Conservation (phyloP, 768 basidiomycete species). For the Boletus sp. region DNA sequence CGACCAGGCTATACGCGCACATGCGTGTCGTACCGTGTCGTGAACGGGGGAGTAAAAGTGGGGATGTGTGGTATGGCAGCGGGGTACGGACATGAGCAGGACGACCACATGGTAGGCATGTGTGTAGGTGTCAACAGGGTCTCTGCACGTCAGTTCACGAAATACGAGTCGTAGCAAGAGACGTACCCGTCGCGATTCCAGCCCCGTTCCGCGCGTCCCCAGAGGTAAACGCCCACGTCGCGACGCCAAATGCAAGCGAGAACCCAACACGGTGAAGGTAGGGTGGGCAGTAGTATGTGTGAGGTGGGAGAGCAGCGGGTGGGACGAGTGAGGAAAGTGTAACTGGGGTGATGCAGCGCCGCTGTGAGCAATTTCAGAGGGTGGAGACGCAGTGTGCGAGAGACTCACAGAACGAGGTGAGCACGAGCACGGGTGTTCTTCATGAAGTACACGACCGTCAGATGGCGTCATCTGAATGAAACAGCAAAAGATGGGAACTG, state of each 20-base stretch:
- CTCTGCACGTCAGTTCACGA: background rate
- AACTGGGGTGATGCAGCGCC: conserved; percentile 24
- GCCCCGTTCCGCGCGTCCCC: conserved; percentile 44
- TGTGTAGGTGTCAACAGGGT: background rate
- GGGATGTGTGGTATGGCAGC: background rate
- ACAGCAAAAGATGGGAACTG: conserved; percentile 10
- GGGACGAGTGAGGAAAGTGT: conserved; percentile 37
- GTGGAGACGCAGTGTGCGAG: background rate
- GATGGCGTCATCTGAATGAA: background rate
- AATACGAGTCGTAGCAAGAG: background rate
- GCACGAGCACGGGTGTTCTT: conserved; percentile 29
- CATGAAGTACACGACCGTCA: conserved; percentile 11
- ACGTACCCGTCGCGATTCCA: conserved; percentile 38
- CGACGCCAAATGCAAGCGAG: conserved; percentile 40
- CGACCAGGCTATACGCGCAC: conserved; percentile 37
- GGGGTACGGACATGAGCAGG: background rate
- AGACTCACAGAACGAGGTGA: conserved; percentile 36
- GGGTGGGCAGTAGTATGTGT: conserved; percentile 36
- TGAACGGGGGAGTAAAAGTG: background rate
- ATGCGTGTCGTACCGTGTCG: background rate
- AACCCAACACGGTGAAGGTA: conserved; percentile 44
- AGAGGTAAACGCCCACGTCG: conserved; percentile 39
- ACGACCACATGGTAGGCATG: too few species aligned
- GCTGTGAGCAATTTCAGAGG: background rate
- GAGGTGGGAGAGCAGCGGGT: conserved; percentile 28